Evolutionary conservation across 768 basidiomycete species (phyloP), one percentile per base, ranked within the genome.

Genomic region (Pleurotus eryngii): DNA sequence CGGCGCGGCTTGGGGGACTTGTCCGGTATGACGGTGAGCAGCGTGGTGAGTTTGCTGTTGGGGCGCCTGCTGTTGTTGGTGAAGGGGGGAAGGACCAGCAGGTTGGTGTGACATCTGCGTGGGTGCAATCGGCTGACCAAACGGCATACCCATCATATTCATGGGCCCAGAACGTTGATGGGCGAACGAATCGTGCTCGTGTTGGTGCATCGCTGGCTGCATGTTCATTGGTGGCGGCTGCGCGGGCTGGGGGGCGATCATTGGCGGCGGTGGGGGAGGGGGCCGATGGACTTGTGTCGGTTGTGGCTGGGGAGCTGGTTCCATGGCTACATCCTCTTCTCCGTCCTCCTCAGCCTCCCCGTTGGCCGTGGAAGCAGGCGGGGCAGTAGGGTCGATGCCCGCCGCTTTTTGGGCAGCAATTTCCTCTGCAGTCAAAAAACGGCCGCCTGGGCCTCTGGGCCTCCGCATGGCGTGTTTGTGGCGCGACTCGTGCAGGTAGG

Each of bases 401-500:
- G 74, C 70, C 11, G 76, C 73, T 62, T 89, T 89, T 67, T 91
- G 89, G 0, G 90, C 89, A 0, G 91, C 90, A 48, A 95, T 95
- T 72, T 98, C 95, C 17, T 95, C 93, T 50, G 95, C 92, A 6
- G 95, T 98, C 65, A 98, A 86, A 76, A 99, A 99, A 43, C 97
- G 86, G 20, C 97, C 97, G 9, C 97, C 97, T 20, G 97, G 96
- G 4, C 97, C 97, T 56, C 97, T 83, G 14, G 97, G 97, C 17
- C 97, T 85, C 46, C 95, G 87, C 89, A 98, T 95, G 30, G 97
- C 97, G 74, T 99, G 97, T 63, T 93, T 92, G 76, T 99, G 97
- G 46, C 97, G 86, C 6, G 93, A 96, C 69, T 99, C 97, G 62
- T 99, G 97, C 27, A 98, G 87, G 74, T 98, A 99, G 1, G 97